A percentile compares a stretch with the other conserved stretches of the same genome.
These are phyloP conservation scores for Saksenaea oblongispora DNA, from an alignment of 371 early-diverging fungal species.

Conservation along the genomic window DNA sequence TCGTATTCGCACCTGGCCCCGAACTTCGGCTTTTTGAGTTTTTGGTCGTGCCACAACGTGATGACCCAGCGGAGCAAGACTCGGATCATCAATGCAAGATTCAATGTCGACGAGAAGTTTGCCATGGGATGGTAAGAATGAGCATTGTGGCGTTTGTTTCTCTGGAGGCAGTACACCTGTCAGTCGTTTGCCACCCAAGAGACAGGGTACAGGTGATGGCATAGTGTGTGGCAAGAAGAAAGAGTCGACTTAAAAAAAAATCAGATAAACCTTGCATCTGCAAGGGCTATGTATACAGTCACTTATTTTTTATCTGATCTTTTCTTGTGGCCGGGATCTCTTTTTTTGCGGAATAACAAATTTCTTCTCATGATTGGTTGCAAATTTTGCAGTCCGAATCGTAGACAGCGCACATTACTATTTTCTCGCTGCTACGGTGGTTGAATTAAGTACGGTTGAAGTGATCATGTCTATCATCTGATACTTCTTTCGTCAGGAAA, in stretches of 20 bases:
- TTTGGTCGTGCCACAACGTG: slow-evolving; percentile 32
- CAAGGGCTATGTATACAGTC: neutral
- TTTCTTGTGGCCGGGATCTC: too few relatives aligned
- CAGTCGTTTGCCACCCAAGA: slow-evolving; percentile 35
- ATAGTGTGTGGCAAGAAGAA: neutral
- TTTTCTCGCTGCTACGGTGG: too few relatives aligned
- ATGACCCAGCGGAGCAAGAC: slow-evolving; percentile 57
- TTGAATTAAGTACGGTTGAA: too few relatives aligned
- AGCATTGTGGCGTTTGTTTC: slow-evolving; percentile 24
- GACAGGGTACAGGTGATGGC: slow-evolving; percentile 14
- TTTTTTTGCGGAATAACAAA: too few relatives aligned
- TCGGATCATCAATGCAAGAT: slow-evolving; percentile 61
- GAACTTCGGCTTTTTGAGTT: neutral
- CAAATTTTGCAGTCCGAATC: too few relatives aligned
- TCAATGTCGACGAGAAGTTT: slow-evolving; percentile 55
- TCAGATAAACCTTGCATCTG: neutral
- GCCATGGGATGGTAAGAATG: slow-evolving; percentile 19
- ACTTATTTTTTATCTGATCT: slow-evolving; percentile 8
- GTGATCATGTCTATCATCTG: too few relatives aligned
- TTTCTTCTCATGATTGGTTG: too few relatives aligned
- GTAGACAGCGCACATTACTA: too few relatives aligned
- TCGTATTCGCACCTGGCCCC: slow-evolving; percentile 23
- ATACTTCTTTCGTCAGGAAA: too few relatives aligned
- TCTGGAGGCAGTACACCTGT: slow-evolving; percentile 41
- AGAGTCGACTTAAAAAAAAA: neutral